A percentile compares a stretch with the other conserved stretches of the same genome.
phyloP scores from a whole-genome alignment of 331 rosid genomes.

The Acacia pycnantha region DNA sequence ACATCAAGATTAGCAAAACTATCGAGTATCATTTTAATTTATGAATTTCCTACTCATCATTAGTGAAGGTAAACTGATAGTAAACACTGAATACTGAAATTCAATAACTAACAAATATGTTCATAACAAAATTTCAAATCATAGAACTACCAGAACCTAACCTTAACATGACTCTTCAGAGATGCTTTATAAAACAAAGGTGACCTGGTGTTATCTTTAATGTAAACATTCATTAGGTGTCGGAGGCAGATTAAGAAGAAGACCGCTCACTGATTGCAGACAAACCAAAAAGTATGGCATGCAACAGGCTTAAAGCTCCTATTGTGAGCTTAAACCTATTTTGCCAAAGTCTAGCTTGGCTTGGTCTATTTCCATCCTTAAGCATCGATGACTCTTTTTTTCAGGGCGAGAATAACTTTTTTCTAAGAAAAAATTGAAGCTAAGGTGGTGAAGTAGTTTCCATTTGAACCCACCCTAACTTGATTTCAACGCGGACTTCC shows the following conservation, averaged over 20 bases:
- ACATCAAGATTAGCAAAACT: not conserved
- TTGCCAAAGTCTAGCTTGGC: no score
- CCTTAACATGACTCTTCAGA: not conserved
- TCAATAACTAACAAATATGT: slow-evolving; percentile 14
- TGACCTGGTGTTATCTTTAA: not conserved
- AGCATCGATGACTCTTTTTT: no score
- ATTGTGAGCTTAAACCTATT: no score
- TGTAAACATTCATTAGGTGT: not conserved
- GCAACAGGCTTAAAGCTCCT: slow-evolving; percentile 16
- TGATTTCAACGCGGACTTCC: no score
- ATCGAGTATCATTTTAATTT: not conserved
- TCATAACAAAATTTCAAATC: slow-evolving; percentile 9
- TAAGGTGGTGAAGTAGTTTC: no score
- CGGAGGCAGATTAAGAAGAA: not conserved
- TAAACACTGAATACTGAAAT: not conserved
- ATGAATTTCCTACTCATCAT: not conserved
- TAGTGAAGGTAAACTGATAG: not conserved
- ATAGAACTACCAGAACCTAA: not conserved
- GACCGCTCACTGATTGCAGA: slow-evolving; percentile 1
- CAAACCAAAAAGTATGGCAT: slow-evolving; percentile 12
- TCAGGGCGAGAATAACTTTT: no score
- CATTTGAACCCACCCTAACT: no score
- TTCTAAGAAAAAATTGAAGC: no score
- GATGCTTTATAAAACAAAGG: not conserved
- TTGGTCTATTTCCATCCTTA: no score